Conservation (phyloP, 495 filamentous ascomycete genomes). For the Lophium mytilinum region DNA sequence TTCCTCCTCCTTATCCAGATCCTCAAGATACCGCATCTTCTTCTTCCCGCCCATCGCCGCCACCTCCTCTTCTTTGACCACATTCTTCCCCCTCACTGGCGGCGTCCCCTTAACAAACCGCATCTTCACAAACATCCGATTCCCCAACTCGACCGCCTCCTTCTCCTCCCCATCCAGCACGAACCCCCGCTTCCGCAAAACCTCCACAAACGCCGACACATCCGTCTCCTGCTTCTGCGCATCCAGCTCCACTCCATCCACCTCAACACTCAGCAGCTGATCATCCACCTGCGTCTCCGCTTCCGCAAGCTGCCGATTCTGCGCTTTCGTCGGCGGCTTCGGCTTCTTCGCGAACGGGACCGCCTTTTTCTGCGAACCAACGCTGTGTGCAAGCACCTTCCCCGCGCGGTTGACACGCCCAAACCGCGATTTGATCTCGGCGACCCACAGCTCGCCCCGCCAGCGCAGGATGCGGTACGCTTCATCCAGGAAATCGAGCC, state of each 20-base stretch:
- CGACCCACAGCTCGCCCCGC: constrained; percentile 92
- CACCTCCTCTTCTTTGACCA: constrained; percentile 25
- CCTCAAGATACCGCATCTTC: constrained; percentile 31
- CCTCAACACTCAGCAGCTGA: constrained; percentile 42
- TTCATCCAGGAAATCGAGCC: constrained; percentile 90
- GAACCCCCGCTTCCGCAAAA: constrained; percentile 70
- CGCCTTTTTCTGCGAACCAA: constrained; percentile 45
- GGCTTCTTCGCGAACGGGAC: constrained; percentile 33
- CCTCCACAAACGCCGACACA: constrained; percentile 80
- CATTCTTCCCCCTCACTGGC: constrained; percentile 63
- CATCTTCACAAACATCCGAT: constrained; percentile 99
- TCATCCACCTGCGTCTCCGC: constrained; percentile 44
- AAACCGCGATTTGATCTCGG: constrained; percentile 91
- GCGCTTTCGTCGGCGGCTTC: constrained; percentile 49
- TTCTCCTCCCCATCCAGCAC: constrained; percentile 49
- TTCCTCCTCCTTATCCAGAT: constrained; percentile 40
- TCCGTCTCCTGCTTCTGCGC: constrained; percentile 57
- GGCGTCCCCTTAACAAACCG: constrained; percentile 72
- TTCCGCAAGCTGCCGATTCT: constrained; percentile 36
- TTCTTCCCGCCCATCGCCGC: constrained; percentile 10
- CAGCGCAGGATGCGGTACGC: constrained; percentile 83
- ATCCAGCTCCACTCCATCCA: constrained; percentile 34
- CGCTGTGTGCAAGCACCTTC: constrained; percentile 53
- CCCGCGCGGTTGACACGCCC: constrained; percentile 46
- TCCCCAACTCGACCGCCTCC: constrained; percentile 64